These are phyloP conservation scores for Lithospermum erythrorhizon DNA, from an alignment of 257 asterid genomes.

Conservation along the genomic window DNA sequence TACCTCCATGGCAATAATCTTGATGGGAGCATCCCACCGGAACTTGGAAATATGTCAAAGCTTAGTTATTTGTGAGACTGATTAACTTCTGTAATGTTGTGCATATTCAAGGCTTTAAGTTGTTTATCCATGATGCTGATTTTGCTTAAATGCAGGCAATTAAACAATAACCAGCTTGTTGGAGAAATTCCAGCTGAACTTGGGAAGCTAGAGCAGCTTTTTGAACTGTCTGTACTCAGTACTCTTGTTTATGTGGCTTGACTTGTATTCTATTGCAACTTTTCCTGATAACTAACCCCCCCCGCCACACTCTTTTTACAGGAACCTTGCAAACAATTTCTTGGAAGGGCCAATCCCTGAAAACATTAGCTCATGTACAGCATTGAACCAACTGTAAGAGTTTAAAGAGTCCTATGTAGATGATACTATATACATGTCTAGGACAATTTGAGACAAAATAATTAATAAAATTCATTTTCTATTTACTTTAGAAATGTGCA, in stretches of 20 bases:
- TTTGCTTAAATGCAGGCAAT: constrained; percentile 48
- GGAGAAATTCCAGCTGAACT: constrained; percentile 88
- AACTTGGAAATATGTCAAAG: constrained; percentile 88
- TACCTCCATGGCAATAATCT: constrained; percentile 98
- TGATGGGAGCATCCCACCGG: constrained; percentile 73
- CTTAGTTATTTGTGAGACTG: constrained; percentile 76
- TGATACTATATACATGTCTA: background rate
- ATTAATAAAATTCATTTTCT: background rate
- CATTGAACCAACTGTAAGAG: constrained; percentile 81
- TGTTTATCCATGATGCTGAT: constrained; percentile 7
- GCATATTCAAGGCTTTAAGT: background rate
- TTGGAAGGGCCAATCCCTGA: constrained; percentile 88
- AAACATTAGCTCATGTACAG: constrained; percentile 87
- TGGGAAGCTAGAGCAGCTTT: constrained; percentile 77
- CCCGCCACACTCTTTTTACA: constrained; percentile 10
- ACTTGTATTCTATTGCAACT: background rate
- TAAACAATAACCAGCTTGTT: constrained; percentile 62
- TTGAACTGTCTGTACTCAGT: constrained; percentile 77
- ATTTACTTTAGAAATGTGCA: constrained; percentile 63
- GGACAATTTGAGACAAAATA: background rate
- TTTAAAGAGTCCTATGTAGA: background rate
- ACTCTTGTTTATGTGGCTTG: background rate
- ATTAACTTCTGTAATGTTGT: background rate
- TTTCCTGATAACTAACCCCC: background rate
- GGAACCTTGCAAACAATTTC: constrained; percentile 77